phyloP scores from a whole-genome alignment of 2,329 filamentous ascomycete species.

The Verticillium nonalfalfae region DNA sequence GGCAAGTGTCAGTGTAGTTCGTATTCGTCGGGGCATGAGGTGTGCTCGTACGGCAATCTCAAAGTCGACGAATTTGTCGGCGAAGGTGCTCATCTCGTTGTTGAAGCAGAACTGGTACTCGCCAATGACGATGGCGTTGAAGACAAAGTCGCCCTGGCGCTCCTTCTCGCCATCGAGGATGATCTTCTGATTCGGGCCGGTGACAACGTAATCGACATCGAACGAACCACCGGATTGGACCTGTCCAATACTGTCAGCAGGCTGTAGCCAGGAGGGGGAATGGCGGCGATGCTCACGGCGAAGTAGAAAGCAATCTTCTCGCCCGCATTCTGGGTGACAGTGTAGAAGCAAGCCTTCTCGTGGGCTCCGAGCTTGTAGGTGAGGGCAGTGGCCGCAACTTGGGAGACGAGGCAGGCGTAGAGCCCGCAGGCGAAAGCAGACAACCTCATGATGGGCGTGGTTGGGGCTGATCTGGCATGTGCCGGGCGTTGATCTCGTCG shows the following conservation, averaged over 20 bases:
- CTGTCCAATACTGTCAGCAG: constrained; percentile 33
- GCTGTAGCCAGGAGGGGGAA: constrained; percentile 8
- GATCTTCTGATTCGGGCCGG: constrained; percentile 72
- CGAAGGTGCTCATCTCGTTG: constrained; percentile 96
- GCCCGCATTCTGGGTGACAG: constrained; percentile 67
- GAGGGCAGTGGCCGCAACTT: constrained; percentile 79
- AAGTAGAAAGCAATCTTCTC: constrained; percentile 98
- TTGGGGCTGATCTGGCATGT: neutral
- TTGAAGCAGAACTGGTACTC: constrained; percentile 98
- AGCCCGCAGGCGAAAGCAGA: constrained; percentile 58
- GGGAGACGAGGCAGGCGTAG: constrained; percentile 62
- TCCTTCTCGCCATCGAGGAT: constrained; percentile 85
- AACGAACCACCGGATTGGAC: constrained; percentile 98
- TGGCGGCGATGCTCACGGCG: constrained; percentile 57
- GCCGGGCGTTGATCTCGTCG: neutral
- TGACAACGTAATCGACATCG: constrained; percentile 89
- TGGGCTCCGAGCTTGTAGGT: constrained; percentile 88
- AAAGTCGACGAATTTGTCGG: constrained; percentile 96
- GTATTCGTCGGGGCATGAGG: neutral
- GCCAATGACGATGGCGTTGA: constrained; percentile 79
- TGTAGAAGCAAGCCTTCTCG: constrained; percentile 95
- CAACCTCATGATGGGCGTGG: constrained; percentile 54
- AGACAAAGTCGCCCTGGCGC: constrained; percentile 95
- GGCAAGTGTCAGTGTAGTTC: neutral
- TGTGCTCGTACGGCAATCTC: constrained; percentile 73